Base-by-base conservation (phyloP, 2,329 filamentous ascomycete species). In the Pleoardoris graminearum region DNA sequence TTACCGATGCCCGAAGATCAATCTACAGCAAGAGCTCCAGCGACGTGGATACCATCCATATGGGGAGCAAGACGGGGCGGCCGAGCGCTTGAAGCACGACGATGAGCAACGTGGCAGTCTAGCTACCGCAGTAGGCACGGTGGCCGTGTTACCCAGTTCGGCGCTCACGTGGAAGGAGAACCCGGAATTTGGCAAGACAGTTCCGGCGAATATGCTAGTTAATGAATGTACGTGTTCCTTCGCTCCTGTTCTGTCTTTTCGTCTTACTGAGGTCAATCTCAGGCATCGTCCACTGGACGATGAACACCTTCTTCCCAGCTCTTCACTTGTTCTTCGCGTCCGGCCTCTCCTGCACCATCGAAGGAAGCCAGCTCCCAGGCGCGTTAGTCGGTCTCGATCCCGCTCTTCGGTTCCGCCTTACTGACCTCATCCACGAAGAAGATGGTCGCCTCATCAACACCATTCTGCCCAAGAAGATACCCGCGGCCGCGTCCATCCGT, bases 311-410 rank as follows among this genome's bases (percentile, higher is more conserved):
- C 58, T 67, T 67, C 44, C 59, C 66, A 1, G 57, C 58, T n/a
- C 37, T 70, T 0, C 67, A 69, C 47, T 51, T 69, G 16, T 69
- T 67, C 51, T 69, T 69, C 45, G 62, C 61, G 33, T 70, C 67
- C 14, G 65, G 66, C 3, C 55, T 54, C 7, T 67, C 66, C 0
- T 67, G 61, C 49, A 65, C 58, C 1, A 65, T 70, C 25, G 60
- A 66, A 14, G 56, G 58, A 8, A 47, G 54, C 8, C 42, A 42
- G 10, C 55, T 61, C 12, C 48, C 59, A 11, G 53, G 50, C 25
- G 60, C 61, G 3, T 29, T 27, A 6, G 23, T 69, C 25, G 62
- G 61, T 29, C 49, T 69, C n/a, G 68, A 70, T 39, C 53, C 57
- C 1, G 37, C 44, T 10, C 63, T 70, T 10, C 62, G 60, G 3